Conservation (phyloP, 177 flowering plant genomes). For the Vitis hybrid region DNA sequence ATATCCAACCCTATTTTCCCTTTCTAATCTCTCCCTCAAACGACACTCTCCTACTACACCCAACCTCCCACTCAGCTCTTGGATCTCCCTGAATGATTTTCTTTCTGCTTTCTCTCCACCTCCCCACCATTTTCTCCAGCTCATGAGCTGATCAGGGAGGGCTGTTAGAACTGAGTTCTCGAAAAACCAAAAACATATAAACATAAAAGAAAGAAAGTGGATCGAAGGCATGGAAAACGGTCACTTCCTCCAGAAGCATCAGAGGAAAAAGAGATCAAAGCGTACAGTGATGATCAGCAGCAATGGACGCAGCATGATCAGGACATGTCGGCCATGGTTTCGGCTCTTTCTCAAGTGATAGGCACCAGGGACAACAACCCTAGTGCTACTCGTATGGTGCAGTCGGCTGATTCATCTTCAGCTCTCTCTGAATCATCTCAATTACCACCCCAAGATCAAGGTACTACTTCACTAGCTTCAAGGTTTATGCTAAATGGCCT, state of each 20-base stretch:
- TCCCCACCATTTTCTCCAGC: too few relatives aligned
- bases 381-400: neutral
- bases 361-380: constrained; percentile 17
- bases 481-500: too few relatives aligned
- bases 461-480: constrained; percentile 2
- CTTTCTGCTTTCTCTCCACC: too few relatives aligned
- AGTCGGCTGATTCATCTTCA: neutral
- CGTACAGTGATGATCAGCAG: too few relatives aligned
- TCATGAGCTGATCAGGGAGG: too few relatives aligned
- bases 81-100: too few relatives aligned
- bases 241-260: constrained; percentile 45
- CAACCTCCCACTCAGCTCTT: too few relatives aligned
- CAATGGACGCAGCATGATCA: constrained; percentile 32
- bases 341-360: constrained; percentile 71
- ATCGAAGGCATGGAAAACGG: constrained; percentile 63
- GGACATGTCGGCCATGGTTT: constrained; percentile 71
- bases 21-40: too few relatives aligned
- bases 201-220: constrained; percentile 29
- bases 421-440: constrained; percentile 5
- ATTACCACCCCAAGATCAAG: constrained; percentile 15
- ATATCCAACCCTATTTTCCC: constrained; percentile 6
- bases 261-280: constrained; percentile 28
- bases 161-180: neutral
- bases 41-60: too few relatives aligned
- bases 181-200: neutral